Percentiles rank a stretch among this genome's conserved stretches.
These are phyloP conservation scores for Aspergillus nanangensis DNA, from an alignment of 495 filamentous ascomycete genomes.

Conservation along the genomic window DNA sequence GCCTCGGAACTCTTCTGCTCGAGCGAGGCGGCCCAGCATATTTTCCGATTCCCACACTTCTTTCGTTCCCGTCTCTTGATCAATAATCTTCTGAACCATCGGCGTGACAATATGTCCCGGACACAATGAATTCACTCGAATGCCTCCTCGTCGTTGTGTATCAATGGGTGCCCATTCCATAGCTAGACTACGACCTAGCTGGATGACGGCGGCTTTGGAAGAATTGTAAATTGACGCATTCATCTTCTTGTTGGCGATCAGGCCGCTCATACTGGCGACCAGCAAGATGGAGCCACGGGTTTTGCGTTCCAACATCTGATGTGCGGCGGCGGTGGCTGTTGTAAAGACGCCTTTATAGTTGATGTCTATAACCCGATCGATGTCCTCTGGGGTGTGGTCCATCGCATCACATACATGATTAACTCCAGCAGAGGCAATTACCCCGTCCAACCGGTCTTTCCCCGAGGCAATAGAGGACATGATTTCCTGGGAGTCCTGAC, in stretches of 20 bases:
- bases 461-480: slow-evolving; percentile 51
- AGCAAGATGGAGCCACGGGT: slow-evolving; percentile 63
- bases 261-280: slow-evolving; percentile 77
- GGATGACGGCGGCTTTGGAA: slow-evolving; percentile 65
- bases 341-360: slow-evolving; percentile 76
- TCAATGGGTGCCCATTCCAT: slow-evolving; percentile 84
- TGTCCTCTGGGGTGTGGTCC: slow-evolving; percentile 60
- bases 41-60: slow-evolving; percentile 63
- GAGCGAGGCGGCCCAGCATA: slow-evolving; percentile 61
- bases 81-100: slow-evolving; percentile 65
- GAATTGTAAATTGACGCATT: slow-evolving; percentile 64
- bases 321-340: slow-evolving; percentile 71
- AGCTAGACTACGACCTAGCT: slow-evolving; percentile 58
- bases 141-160: slow-evolving; percentile 55
- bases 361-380: slow-evolving; percentile 64
- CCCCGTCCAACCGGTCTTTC: slow-evolving; percentile 60
- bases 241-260: slow-evolving; percentile 72
- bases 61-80: slow-evolving; percentile 54
- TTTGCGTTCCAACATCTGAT: slow-evolving; percentile 64
- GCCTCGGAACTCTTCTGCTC: slow-evolving; percentile 62
- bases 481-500: slow-evolving; percentile 44
- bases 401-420: slow-evolving; percentile 69
- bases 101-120: slow-evolving; percentile 71
- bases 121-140: slow-evolving; percentile 63
- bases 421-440: slow-evolving; percentile 76